Evolutionary conservation across 2,329 filamentous ascomycete species (phyloP).

Genomic region (Aspergillus oerlinghausenensis): DNA sequence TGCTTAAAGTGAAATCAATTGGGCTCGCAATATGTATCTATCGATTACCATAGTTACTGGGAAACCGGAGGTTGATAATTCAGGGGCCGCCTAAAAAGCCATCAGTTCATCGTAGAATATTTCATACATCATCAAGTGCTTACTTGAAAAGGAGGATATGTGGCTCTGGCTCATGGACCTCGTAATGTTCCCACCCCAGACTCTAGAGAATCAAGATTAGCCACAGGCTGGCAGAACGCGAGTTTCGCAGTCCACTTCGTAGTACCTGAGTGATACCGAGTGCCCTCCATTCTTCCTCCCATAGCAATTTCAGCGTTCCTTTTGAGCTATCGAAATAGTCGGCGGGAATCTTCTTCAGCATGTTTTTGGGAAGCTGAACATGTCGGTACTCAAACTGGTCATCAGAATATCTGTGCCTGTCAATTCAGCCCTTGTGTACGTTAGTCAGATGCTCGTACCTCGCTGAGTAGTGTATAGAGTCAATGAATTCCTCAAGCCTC

Average conservation of each 20-base stretch:
- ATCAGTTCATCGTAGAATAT: slow-evolving; percentile 20
- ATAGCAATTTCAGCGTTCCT: slow-evolving; percentile 90
- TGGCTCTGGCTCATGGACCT: slow-evolving; percentile 97
- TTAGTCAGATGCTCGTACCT: slow-evolving; percentile 53
- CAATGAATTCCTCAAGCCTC: slow-evolving; percentile 83
- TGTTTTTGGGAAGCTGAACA: slow-evolving; percentile 94
- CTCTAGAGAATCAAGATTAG: slow-evolving; percentile 55
- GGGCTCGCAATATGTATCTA: neutral
- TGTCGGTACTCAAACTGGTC: slow-evolving; percentile 94
- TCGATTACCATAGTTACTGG: slow-evolving; percentile 22
- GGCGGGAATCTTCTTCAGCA: slow-evolving; percentile 94
- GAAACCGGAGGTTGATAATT: slow-evolving; percentile 69
- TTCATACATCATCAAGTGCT: slow-evolving; percentile 38
- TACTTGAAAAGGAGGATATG: slow-evolving; percentile 99
- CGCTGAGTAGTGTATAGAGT: slow-evolving; percentile 91
- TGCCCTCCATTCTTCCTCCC: slow-evolving; percentile 98
- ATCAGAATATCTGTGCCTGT: slow-evolving; percentile 72
- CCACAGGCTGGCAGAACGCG: neutral
- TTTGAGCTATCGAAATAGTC: slow-evolving; percentile 87
- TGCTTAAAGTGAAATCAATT: neutral
- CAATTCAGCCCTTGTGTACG: slow-evolving; percentile 13
- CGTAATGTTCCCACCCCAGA: slow-evolving; percentile 98
- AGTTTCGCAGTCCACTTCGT: neutral
- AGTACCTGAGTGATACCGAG: slow-evolving; percentile 93
- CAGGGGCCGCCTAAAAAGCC: slow-evolving; percentile 63